Evolutionary conservation across 192 early-diverging fungal genomes (phyloP).

Genomic region (Funneliformis geosporum): DNA sequence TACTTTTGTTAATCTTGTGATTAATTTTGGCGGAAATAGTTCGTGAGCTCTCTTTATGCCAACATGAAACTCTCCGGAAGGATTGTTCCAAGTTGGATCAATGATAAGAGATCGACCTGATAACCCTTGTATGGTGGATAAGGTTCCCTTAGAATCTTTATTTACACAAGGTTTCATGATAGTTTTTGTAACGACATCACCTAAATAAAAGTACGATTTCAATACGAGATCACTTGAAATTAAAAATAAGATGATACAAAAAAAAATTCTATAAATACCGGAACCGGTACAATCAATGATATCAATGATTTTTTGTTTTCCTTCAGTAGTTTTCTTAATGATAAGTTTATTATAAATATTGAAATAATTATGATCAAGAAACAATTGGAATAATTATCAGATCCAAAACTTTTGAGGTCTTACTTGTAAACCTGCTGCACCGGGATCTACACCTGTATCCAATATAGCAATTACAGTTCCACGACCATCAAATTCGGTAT

Average conservation of each 20-base stretch:
- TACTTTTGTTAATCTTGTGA: slow-evolving; percentile 55
- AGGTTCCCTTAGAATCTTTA: slow-evolving; percentile 47
- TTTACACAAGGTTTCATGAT: slow-evolving; percentile 55
- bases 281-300: slow-evolving; percentile 94
- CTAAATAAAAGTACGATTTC: slow-evolving; percentile 28
- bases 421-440: slow-evolving; percentile 81
- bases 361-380: background rate
- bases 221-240: background rate
- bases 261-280: slow-evolving; percentile 34
- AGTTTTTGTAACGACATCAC: slow-evolving; percentile 67
- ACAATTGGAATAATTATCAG: background rate
- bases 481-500: slow-evolving; percentile 86
- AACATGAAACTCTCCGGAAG: slow-evolving; percentile 79
- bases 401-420: background rate
- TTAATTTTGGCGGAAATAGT: slow-evolving; percentile 66
- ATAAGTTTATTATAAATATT: background rate
- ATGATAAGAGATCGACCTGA: slow-evolving; percentile 77
- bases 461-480: slow-evolving; percentile 87
- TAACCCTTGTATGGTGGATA: slow-evolving; percentile 59
- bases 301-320: slow-evolving; percentile 88
- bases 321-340: slow-evolving; percentile 73
- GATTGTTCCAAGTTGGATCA: slow-evolving; percentile 73
- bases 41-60: slow-evolving; percentile 79
- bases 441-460: slow-evolving; percentile 95
- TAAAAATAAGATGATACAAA: background rate